Conservation (phyloP, 106 monocot genomes). For the Allium fistulosum region DNA sequence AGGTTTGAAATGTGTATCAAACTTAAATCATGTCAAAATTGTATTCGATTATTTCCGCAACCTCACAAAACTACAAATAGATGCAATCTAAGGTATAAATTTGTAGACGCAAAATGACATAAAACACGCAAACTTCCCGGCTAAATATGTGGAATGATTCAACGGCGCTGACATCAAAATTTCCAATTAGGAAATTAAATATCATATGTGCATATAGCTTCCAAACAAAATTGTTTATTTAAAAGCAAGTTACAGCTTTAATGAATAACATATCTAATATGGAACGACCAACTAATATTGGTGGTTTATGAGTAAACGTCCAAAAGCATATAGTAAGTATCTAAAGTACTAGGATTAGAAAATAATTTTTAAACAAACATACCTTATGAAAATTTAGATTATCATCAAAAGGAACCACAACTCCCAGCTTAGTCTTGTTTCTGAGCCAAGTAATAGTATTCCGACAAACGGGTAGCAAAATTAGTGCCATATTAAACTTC, state of each 20-base stretch:
- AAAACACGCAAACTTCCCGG: too few species aligned
- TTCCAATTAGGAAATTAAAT: not conserved
- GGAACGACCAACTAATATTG: too few species aligned
- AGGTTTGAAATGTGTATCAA: too few species aligned
- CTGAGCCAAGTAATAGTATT: slow-evolving; percentile 95
- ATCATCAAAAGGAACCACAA: slow-evolving; percentile 77
- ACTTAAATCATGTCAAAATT: too few species aligned
- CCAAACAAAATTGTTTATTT: not conserved
- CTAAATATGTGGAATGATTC: not conserved
- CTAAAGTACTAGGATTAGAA: slow-evolving; percentile 16
- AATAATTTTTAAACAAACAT: not conserved
- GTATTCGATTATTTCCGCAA: too few species aligned
- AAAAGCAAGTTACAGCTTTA: not conserved
- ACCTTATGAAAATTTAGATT: slow-evolving; percentile 94
- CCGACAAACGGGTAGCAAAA: slow-evolving; percentile 87
- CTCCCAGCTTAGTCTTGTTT: slow-evolving; percentile 59
- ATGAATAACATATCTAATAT: too few species aligned
- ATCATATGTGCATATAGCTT: not conserved
- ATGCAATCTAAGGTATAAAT: too few species aligned
- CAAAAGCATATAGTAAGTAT: not conserved
- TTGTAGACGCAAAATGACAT: too few species aligned
- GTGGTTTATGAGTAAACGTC: not conserved
- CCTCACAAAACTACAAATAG: too few species aligned
- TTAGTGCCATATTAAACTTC: slow-evolving; percentile 97
- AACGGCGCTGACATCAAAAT: not conserved